Percentiles rank a stretch among this genome's conserved stretches.
phyloP scores from a whole-genome alignment of 2,329 filamentous ascomycete genomes.

The Colletotrichum sublineola region DNA sequence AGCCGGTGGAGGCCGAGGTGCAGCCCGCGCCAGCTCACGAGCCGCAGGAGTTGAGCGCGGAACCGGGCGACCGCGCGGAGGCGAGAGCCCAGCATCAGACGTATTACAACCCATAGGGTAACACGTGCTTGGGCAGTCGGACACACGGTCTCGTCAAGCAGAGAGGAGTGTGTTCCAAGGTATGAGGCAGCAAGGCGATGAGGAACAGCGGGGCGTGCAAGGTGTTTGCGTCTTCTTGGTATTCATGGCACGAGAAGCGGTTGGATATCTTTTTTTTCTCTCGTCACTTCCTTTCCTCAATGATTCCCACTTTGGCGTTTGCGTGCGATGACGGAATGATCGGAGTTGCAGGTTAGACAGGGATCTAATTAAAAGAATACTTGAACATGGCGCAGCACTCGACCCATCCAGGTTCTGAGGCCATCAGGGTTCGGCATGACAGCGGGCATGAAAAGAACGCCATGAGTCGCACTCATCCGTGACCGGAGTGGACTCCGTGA shows the following conservation, averaged over 20 bases:
- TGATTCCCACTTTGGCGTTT: neutral
- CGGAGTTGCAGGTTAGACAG: neutral
- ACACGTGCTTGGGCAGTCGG: neutral
- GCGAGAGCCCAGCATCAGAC: conserved; percentile 31
- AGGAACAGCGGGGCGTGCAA: neutral
- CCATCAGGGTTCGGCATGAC: neutral
- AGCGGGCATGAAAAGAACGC: neutral
- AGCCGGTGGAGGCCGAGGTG: conserved; percentile 10
- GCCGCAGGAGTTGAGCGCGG: conserved; percentile 40
- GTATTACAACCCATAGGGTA: conserved; percentile 32
- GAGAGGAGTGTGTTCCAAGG: too few species aligned
- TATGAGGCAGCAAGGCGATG: neutral
- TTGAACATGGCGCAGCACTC: neutral
- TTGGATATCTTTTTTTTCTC: neutral
- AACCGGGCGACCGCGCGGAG: conserved; percentile 7
- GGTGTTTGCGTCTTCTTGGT: neutral
- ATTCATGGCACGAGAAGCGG: neutral
- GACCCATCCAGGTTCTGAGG: neutral
- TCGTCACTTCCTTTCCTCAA: neutral
- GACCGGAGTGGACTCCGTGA: neutral
- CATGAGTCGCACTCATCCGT: neutral
- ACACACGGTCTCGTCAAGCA: neutral
- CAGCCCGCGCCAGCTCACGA: conserved; percentile 17
- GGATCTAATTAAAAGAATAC: neutral
- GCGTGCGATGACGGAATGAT: neutral